Base-by-base conservation (phyloP, 2,329 filamentous ascomycete species). In the Cladosporium austrohemisphaericum region DNA sequence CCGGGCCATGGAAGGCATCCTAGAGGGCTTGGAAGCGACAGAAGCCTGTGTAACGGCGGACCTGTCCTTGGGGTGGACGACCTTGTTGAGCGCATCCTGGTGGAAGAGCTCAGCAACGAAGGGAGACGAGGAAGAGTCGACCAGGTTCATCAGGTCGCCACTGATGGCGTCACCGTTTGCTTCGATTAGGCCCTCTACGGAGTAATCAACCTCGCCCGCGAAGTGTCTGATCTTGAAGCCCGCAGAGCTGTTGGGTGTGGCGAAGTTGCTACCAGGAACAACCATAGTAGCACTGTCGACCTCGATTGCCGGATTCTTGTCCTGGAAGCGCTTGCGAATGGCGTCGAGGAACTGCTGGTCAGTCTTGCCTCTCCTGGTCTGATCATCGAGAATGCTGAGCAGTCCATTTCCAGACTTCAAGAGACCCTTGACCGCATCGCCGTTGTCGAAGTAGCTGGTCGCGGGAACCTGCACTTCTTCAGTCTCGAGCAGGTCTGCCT, bases 401-500 rank as follows among this genome's bases (percentile, higher is more conserved):
- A 98, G 75, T 36, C 93, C 93, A 61, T 97, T 97, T 20, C 91
- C 89, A 50, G 88, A 78, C 72, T 97, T 98, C 49, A 98, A 75
- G 25, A 98, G 77, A 10, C 90, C 92, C 61, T 87, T 89, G 53
- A 96, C 90, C 8, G 92, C 90, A 66, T 97, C 93, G 0, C 88
- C 90, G 68, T 97, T 98, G 69, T 98, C 93, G 60, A 96, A 98
- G 69, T 97, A 98, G 71, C 89, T 95, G 0, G 92, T 96, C 1
- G 91, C 85, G 2, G 91, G 80, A 2, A 98, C 88, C 25, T 78
- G 83, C 28, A 98, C 88, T 65, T 98, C 93, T 67, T 98, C 93
- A 1, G 85, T 90, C 64, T 98, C 93, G 18, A 98, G 77, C 71
- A 95, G 81, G 55, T 97, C 92, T 0, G 91, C 90, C 68, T 93